These are phyloP conservation scores for Rhodotorula sp. DNA, from an alignment of 1,284 basidiomycete genomes.

Conservation along the genomic window DNA sequence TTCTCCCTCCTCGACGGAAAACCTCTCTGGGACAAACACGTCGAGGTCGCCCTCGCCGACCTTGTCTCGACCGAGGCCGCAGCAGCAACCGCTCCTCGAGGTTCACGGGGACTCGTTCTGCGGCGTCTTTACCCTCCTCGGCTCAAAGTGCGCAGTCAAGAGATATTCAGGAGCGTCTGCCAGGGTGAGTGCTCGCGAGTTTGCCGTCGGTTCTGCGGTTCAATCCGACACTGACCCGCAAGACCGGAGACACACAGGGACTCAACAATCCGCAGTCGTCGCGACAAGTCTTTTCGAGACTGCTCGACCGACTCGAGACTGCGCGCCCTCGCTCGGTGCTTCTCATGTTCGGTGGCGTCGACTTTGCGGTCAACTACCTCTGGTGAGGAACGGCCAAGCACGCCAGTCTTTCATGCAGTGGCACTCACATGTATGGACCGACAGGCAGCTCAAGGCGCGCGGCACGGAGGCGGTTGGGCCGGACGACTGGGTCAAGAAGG, in stretches of 20 bases:
- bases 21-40: neutral
- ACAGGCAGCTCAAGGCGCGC: constrained; percentile 25
- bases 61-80: neutral
- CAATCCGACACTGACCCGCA: neutral
- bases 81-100: neutral
- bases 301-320: neutral
- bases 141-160: neutral
- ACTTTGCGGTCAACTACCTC: constrained; percentile 27
- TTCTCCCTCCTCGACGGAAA: neutral
- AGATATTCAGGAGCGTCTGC: constrained; percentile 29
- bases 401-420: too few species aligned
- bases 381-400: neutral
- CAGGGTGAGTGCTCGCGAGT: constrained; percentile 1
- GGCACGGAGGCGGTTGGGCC: neutral
- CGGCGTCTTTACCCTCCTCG: constrained; percentile 21
- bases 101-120: constrained; percentile 28
- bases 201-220: too few species aligned
- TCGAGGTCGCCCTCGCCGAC: neutral
- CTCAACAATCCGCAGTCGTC: constrained; percentile 20
- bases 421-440: neutral
- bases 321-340: neutral
- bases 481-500: constrained; percentile 3
- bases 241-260: constrained; percentile 6
- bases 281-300: neutral
- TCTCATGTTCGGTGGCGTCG: constrained; percentile 25